These are phyloP conservation scores for Umbelopsis ramanniana DNA, from an alignment of 192 early-diverging fungal genomes.

Conservation along the genomic window DNA sequence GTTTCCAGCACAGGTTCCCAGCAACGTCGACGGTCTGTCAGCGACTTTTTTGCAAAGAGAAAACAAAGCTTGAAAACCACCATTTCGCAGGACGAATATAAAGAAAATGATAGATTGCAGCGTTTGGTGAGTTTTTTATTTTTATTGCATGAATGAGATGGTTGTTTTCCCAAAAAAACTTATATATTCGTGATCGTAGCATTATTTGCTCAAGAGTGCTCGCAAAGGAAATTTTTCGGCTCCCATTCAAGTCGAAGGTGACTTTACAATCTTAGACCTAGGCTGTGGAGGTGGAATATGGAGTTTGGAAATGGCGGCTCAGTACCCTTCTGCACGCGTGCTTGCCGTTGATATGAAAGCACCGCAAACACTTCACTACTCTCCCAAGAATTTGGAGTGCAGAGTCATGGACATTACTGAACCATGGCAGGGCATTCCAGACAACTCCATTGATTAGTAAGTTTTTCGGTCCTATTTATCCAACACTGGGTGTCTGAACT, in stretches of 20 bases:
- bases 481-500: too few species aligned
- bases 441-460: slow-evolving; percentile 42
- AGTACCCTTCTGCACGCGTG: slow-evolving; percentile 27
- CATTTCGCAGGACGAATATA: slow-evolving; percentile 27
- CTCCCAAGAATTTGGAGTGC: slow-evolving; percentile 36
- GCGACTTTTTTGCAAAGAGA: slow-evolving; percentile 37
- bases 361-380: slow-evolving; percentile 20
- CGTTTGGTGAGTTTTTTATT: slow-evolving; percentile 27
- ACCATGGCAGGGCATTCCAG: slow-evolving; percentile 26
- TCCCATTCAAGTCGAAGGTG: slow-evolving; percentile 17
- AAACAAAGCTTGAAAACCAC: slow-evolving; percentile 33
- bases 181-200: slow-evolving; percentile 33
- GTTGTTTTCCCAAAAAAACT: too few species aligned
- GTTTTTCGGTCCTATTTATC: too few species aligned
- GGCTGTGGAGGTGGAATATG: slow-evolving; percentile 46
- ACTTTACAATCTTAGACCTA: slow-evolving; percentile 35
- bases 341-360: slow-evolving; percentile 34
- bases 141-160: background rate
- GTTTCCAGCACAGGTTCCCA: background rate
- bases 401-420: slow-evolving; percentile 32
- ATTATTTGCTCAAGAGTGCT: slow-evolving; percentile 44
- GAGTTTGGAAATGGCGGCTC: slow-evolving; percentile 39
- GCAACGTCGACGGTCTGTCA: slow-evolving; percentile 32
- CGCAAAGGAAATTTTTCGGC: slow-evolving; percentile 37
- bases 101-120: slow-evolving; percentile 37